Percentiles rank a stretch among this genome's conserved stretches.
phyloP scores from a whole-genome alignment of 2,329 filamentous ascomycete species.

The Decorospora gaudefroyi region DNA sequence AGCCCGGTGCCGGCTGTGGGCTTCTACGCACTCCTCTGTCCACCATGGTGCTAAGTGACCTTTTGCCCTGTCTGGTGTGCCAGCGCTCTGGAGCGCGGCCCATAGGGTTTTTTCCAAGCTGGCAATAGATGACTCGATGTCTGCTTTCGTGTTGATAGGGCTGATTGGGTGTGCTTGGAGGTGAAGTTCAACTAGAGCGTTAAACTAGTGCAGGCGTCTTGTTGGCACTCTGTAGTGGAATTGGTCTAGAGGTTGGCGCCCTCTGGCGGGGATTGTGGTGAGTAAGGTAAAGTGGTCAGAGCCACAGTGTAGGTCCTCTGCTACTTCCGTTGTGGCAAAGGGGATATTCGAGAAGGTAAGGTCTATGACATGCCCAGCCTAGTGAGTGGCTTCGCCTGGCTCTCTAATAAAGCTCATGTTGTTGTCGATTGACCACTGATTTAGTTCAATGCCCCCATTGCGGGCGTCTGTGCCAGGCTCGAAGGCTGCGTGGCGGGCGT shows the following conservation, averaged over 20 bases:
- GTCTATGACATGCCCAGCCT: slow-evolving; percentile 2
- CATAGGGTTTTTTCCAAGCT: not conserved
- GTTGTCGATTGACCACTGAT: not conserved
- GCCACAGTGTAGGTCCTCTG: not conserved
- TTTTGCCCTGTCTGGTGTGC: not conserved
- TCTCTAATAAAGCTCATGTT: not conserved
- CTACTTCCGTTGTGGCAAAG: not conserved
- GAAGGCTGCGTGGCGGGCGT: not conserved
- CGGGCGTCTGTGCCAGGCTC: not conserved
- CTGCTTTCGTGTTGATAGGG: not conserved
- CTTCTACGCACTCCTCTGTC: not conserved
- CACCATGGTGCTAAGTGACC: not conserved
- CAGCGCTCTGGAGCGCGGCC: no score
- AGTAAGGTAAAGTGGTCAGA: no score
- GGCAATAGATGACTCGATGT: not conserved
- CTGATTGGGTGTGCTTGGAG: not conserved
- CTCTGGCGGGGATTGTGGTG: no score
- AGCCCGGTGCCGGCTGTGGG: no score
- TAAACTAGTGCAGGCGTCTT: not conserved
- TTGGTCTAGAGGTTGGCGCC: not conserved
- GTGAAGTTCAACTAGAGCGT: not conserved
- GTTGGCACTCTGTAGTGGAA: not conserved
- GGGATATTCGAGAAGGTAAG: slow-evolving; percentile 5
- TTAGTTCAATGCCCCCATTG: not conserved
- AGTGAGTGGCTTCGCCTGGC: not conserved